These are phyloP conservation scores for Amphirosellinia nigrospora DNA, from an alignment of 495 filamentous ascomycete species.

Conservation along the genomic window DNA sequence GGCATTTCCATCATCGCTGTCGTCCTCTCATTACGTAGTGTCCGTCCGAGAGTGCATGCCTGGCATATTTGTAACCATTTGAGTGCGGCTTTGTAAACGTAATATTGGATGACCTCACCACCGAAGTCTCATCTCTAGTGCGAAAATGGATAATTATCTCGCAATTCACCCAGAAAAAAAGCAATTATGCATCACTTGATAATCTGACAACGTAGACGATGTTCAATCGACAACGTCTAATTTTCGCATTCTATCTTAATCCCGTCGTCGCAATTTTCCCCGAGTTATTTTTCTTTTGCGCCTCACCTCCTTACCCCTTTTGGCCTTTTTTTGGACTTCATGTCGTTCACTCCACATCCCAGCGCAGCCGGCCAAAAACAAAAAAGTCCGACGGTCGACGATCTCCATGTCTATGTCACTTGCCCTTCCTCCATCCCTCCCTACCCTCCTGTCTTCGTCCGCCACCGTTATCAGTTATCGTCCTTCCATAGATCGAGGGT, in stretches of 20 bases:
- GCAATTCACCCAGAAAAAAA: conserved; percentile 11
- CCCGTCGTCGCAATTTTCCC: not conserved
- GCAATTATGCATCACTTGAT: conserved; percentile 6
- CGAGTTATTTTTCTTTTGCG: conserved; percentile 27
- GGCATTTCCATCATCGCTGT: not conserved
- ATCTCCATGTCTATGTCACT: conserved; percentile 11
- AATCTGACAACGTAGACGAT: conserved; percentile 1
- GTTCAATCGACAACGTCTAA: conserved; percentile 11
- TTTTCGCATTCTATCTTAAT: conserved; percentile 15
- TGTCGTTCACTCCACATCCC: conserved; percentile 2
- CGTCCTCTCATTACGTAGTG: not conserved
- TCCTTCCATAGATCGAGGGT: conserved; percentile 1
- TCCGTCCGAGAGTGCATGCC: not conserved
- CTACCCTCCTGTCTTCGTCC: not conserved
- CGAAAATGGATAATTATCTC: conserved; percentile 9
- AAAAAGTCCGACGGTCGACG: conserved; percentile 4
- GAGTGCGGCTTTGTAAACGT: not conserved
- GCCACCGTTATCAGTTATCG: not conserved
- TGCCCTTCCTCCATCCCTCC: conserved; percentile 10
- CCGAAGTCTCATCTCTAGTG: conserved; percentile 12
- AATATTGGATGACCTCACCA: conserved; percentile 6
- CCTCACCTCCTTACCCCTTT: conserved; percentile 14
- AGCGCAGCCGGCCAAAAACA: not conserved
- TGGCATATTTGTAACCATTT: too few relatives aligned
- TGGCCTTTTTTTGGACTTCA: conserved; percentile 7